Conservation (phyloP, 495 filamentous ascomycete genomes). For the Neurospora cerealis region DNA sequence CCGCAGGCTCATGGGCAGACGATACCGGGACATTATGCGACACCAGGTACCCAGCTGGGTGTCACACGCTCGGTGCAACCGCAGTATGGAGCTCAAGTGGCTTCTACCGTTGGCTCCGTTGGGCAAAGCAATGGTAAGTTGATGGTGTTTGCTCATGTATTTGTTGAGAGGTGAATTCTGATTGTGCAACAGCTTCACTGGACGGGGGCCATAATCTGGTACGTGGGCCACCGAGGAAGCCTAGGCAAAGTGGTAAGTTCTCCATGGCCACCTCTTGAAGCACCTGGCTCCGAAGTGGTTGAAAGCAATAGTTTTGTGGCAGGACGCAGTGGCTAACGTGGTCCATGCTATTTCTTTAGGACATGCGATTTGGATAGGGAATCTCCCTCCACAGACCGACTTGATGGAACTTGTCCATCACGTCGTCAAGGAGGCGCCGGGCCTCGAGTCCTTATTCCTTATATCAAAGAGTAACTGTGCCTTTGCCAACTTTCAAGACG, state of each 20-base stretch:
- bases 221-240: constrained; percentile 84
- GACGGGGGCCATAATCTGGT: constrained; percentile 42
- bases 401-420: constrained; percentile 80
- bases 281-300: background rate
- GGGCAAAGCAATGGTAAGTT: constrained; percentile 8
- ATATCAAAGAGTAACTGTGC: constrained; percentile 98
- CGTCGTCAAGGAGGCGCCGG: constrained; percentile 73
- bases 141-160: background rate
- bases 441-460: constrained; percentile 84
- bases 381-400: constrained; percentile 72
- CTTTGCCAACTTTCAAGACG: constrained; percentile 91
- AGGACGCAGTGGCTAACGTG: background rate
- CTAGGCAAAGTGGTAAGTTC: constrained; percentile 56
- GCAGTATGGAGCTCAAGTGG: constrained; percentile 4
- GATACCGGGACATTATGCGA: constrained; percentile 21
- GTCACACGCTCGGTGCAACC: constrained; percentile 4
- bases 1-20: constrained; percentile 19
- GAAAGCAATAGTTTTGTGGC: background rate
- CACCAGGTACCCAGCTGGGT: constrained; percentile 1
- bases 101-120: background rate
- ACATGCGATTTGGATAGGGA: constrained; percentile 94
- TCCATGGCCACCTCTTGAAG: background rate
- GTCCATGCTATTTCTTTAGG: constrained; percentile 36
- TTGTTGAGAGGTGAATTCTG: background rate
- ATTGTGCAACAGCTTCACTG: constrained; percentile 16